Base-by-base conservation (phyloP, 2,329 filamentous ascomycete species). In the Aspergillus awamori region DNA sequence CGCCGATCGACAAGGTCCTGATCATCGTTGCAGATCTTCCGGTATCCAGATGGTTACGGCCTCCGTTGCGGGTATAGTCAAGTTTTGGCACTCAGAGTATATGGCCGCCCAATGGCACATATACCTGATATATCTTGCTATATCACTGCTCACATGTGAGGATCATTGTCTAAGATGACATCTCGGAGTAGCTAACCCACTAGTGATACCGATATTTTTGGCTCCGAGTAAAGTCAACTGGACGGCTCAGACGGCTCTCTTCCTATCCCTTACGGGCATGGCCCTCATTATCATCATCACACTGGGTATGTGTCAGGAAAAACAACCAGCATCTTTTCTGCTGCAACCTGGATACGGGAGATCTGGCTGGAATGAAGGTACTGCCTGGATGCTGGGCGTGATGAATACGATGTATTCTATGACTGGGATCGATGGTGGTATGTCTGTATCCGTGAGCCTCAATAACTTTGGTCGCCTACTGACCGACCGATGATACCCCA, bases 301-400 rank as follows among this genome's bases (percentile, higher is more conserved):
- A 30, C 47, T 51, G 6, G 26, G 7, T 28, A 30, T 51, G 47
- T 51, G 47, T 8, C 11, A 20, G 26, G 5, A 51, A 51, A 51
- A 51, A 11, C 47, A 51, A 11, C 47, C 47, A 17, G 47, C 7
- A 2, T 51, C 47, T 33, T 51, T 30, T n/a, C 47, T 51, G 24
- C n/a, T 51, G 8, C 24, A 51, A 30, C 5, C 15, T 20, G 47
- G 47, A 17, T 33, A 30, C 11, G 47, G 47, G 2, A 33, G 2
- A 10, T 30, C 47, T 11, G 47, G 47, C 26, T 51, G 47, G 47
- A 51, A 51, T 6, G 47, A 51, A 8, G 47, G 47, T 8, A 51
- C 47, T 33, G 47, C 47, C n/a, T 51, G 47, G 47, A 51, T 51
- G 47, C n/a, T 51, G 47, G 47, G 47, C 7, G n/a, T 51, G 6